phyloP scores from a whole-genome alignment of 805 yeast species.

The Kockiozyma suomiensis region DNA sequence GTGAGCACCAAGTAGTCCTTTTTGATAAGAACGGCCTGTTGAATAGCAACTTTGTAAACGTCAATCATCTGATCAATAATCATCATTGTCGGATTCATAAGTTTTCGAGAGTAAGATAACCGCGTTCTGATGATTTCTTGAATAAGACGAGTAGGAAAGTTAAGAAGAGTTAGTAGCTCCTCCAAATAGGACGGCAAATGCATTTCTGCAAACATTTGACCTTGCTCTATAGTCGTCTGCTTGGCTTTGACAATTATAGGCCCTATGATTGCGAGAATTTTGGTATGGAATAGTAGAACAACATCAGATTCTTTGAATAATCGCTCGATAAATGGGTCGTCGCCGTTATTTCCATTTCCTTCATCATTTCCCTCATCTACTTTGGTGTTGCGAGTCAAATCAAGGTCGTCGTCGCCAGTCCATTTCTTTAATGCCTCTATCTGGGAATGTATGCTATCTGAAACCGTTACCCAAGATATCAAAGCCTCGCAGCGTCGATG shows the following conservation, averaged over 20 bases:
- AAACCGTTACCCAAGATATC: constrained; percentile 79
- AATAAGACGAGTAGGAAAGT: constrained; percentile 77
- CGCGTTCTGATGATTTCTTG: constrained; percentile 77
- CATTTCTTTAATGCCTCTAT: constrained; percentile 64
- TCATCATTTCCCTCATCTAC: constrained; percentile 40
- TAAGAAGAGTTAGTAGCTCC: constrained; percentile 62
- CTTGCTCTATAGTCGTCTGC: constrained; percentile 64
- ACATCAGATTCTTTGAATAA: constrained; percentile 65
- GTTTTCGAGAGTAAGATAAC: constrained; percentile 71
- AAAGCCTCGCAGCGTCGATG: constrained; percentile 70
- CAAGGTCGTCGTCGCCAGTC: constrained; percentile 83
- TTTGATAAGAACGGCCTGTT: constrained; percentile 73
- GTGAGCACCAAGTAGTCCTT: constrained; percentile 61
- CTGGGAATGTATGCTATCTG: constrained; percentile 67
- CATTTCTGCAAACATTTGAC: constrained; percentile 62
- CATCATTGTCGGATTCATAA: constrained; percentile 87
- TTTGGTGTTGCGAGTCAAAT: constrained; percentile 52
- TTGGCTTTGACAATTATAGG: constrained; percentile 86
- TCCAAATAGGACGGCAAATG: constrained; percentile 75
- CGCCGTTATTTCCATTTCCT: constrained; percentile 53
- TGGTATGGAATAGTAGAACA: constrained; percentile 59
- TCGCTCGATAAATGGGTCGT: constrained; percentile 76
- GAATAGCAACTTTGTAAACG: constrained; percentile 76
- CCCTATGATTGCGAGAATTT: constrained; percentile 67
- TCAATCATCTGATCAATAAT: constrained; percentile 93